Conservation (phyloP, 2,329 filamentous ascomycete species). For the Pyricularia sp. region DNA sequence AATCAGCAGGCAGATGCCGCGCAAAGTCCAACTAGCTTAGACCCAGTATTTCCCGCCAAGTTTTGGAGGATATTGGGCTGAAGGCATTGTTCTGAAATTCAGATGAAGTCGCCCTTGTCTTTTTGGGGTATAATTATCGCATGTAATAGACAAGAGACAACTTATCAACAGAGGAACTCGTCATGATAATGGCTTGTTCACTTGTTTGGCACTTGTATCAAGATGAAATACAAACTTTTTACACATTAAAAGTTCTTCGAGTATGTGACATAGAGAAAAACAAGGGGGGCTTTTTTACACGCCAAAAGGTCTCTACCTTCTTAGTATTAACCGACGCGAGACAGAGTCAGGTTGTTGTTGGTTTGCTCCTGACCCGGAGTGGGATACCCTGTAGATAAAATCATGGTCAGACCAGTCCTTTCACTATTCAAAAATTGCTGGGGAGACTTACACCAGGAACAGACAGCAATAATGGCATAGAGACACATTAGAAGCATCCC, state of each 20-base stretch:
- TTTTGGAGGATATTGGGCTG: not conserved
- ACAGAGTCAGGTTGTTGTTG: not conserved
- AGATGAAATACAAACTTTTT: not conserved
- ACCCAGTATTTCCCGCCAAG: not conserved
- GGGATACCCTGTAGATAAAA: not conserved
- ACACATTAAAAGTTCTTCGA: not conserved
- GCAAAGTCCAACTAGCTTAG: no score
- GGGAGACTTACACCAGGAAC: conserved; percentile 38
- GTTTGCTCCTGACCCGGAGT: not conserved
- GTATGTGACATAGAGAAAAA: not conserved
- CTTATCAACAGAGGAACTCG: not conserved
- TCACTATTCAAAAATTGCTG: not conserved
- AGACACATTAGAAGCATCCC: conserved; percentile 67
- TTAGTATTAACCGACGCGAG: not conserved
- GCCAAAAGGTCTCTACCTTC: not conserved
- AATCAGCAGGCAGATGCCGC: not conserved
- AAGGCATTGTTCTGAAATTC: not conserved
- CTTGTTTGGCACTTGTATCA: not conserved
- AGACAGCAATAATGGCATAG: conserved; percentile 70
- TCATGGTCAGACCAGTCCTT: not conserved
- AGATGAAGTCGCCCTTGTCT: not conserved
- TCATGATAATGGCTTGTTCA: not conserved
- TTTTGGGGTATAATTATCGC: not conserved
- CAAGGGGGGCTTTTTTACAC: not conserved
- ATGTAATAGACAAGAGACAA: not conserved